Base-by-base conservation (phyloP, 1,284 basidiomycete genomes). In the Amylostereum areolatum region DNA sequence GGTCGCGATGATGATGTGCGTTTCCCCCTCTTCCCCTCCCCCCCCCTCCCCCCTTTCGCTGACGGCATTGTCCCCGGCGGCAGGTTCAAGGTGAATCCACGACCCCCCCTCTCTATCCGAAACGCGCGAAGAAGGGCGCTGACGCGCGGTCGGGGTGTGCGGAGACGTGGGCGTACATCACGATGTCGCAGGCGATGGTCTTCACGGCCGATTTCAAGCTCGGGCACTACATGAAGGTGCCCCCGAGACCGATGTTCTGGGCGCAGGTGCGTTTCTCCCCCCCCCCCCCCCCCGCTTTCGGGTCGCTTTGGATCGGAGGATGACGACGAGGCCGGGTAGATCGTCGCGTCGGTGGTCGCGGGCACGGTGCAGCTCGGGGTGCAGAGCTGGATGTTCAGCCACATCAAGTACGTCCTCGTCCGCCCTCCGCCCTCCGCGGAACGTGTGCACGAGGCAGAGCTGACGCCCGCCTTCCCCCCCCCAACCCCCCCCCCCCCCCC, bases 1-100 rank as follows among this genome's bases (percentile, higher is more conserved):
- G 3, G 60, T 80, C 42, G 74, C 77, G 0, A 80, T 81, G 72
- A 83, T 83, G 79, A 70, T 82, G 73, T 78, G 72, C 65, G 36
- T 46, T 50, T n/a, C n/a, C n/a, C n/a, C n/a, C n/a, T n/a, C 30
- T 68, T 46, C 29, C 30, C 3, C 24, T 41, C 39, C 10, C 10
- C 7, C 10, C 8, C 7, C 24, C 7, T 11, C 25, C 9, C 39
- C 7, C 39, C 24, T 9, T 41, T 25, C 37, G n/a, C n/a, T n/a
- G 37, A n/a, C 37, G 37, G 6, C 27, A 35, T 35, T 35, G 33
- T 8, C n/a, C 8, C n/a, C n/a, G 8, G 10, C 8, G 12, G 7
- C 28, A 43, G 41, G 48, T 72, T 73, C 62, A 43, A 43, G 25
- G 41, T 43, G 30, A n/a, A n/a, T n/a, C n/a, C n/a, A n/a, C n/a